These are phyloP conservation scores for Podospora pseudopauciseta DNA, from an alignment of 495 filamentous ascomycete species.

Conservation along the genomic window DNA sequence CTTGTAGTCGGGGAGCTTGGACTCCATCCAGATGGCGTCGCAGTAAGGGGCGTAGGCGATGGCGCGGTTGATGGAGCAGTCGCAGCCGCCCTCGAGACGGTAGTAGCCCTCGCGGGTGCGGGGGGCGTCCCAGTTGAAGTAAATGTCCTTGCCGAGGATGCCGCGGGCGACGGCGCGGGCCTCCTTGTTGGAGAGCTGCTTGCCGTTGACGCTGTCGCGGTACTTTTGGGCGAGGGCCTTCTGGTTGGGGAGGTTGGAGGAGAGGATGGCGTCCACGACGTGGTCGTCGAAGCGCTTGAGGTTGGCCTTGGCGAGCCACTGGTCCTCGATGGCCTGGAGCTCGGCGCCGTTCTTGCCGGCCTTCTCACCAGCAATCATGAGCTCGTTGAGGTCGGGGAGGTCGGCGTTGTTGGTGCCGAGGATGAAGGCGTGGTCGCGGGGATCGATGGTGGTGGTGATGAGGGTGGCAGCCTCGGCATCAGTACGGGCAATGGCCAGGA, in stretches of 20 bases:
- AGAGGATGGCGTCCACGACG: slow-evolving; percentile 75
- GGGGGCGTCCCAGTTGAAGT: slow-evolving; percentile 90
- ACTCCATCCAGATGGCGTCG: slow-evolving; percentile 99
- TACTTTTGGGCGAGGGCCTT: slow-evolving; percentile 62
- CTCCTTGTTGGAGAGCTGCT: slow-evolving; percentile 68
- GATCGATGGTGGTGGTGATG: slow-evolving; percentile 93
- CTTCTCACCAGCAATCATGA: slow-evolving; percentile 83
- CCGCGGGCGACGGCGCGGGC: slow-evolving; percentile 77
- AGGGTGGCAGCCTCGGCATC: slow-evolving; percentile 97
- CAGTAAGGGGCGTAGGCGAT: slow-evolving; percentile 90
- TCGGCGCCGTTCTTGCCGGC: slow-evolving; percentile 75
- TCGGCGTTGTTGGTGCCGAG: slow-evolving; percentile 81
- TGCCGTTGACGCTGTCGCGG: slow-evolving; percentile 63
- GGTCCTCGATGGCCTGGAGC: slow-evolving; percentile 89
- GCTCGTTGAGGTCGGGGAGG: slow-evolving; percentile 79
- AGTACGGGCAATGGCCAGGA: slow-evolving; percentile 87
- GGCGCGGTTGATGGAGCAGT: slow-evolving; percentile 87
- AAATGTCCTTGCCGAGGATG: slow-evolving; percentile 75
- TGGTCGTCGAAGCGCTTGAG: slow-evolving; percentile 91
- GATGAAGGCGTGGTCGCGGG: slow-evolving; percentile 91
- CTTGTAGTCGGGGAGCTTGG: slow-evolving; percentile 84
- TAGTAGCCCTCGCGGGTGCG: slow-evolving; percentile 94
- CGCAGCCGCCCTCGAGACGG: slow-evolving; percentile 83
- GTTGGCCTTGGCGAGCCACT: slow-evolving; percentile 75
- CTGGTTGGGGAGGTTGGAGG: slow-evolving; percentile 57